These are phyloP conservation scores for Leccinum fuscescens DNA, from an alignment of 1,284 basidiomycete species.

Conservation along the genomic window DNA sequence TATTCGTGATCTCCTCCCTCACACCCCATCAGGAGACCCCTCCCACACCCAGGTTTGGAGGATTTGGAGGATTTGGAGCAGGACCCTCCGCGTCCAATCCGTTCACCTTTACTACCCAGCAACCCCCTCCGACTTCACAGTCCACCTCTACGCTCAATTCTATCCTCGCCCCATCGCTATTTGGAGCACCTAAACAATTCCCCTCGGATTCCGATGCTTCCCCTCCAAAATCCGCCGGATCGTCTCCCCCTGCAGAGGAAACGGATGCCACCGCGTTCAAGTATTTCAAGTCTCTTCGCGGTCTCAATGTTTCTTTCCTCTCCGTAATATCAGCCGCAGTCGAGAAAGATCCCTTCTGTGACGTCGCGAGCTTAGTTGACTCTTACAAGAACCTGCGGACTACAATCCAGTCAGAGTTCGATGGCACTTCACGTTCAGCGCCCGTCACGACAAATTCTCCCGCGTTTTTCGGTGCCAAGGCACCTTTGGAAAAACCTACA, in stretches of 20 bases:
- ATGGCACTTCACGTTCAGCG: slow-evolving; percentile 30
- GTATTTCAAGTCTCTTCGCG: slow-evolving; percentile 77
- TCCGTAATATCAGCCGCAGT: slow-evolving; percentile 61
- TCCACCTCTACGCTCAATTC: slow-evolving; percentile 27
- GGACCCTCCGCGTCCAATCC: slow-evolving; percentile 27
- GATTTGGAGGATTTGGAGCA: slow-evolving; percentile 50
- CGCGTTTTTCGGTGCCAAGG: slow-evolving; percentile 8
- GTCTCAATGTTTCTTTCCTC: slow-evolving; percentile 75
- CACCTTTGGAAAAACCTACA: slow-evolving; percentile 23
- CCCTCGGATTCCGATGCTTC: slow-evolving; percentile 6
- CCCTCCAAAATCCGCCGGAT: slow-evolving; percentile 8
- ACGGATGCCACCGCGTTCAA: slow-evolving; percentile 41
- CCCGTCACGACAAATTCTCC: slow-evolving; percentile 13
- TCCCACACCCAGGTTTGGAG: slow-evolving; percentile 40
- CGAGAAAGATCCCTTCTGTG: slow-evolving; percentile 74
- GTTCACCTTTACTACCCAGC: slow-evolving; percentile 35
- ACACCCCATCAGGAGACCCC: slow-evolving; percentile 19
- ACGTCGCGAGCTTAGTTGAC: slow-evolving; percentile 60
- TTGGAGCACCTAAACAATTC: slow-evolving; percentile 4
- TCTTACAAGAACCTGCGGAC: slow-evolving; percentile 64
- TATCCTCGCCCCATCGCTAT: slow-evolving; percentile 13
- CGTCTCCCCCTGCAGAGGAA: slow-evolving; percentile 23
- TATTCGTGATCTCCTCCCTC: slow-evolving; percentile 9
- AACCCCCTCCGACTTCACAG: slow-evolving; percentile 9
- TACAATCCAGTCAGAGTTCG: slow-evolving; percentile 58